Conservation (phyloP, 495 filamentous ascomycete species). For the Viridothelium virens region DNA sequence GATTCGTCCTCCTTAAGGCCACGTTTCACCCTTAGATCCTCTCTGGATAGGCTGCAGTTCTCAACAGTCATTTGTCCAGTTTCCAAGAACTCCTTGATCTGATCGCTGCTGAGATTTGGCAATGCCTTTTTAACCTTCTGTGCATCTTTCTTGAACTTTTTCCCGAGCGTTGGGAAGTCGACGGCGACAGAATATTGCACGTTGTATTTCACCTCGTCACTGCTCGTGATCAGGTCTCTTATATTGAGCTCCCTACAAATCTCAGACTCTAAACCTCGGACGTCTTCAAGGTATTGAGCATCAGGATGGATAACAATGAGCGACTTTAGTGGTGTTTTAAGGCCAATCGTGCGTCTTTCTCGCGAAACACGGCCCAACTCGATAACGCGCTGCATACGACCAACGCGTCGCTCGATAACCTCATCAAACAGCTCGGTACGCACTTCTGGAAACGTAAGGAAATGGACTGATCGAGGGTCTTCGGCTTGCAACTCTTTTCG, state of each 20-base stretch:
- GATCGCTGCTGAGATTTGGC: slow-evolving; percentile 64
- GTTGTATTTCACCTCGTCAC: slow-evolving; percentile 81
- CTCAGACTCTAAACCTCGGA: slow-evolving; percentile 74
- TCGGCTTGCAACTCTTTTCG: slow-evolving; percentile 53
- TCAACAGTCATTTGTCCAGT: slow-evolving; percentile 68
- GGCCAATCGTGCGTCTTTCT: slow-evolving; percentile 72
- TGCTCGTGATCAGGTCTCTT: slow-evolving; percentile 71
- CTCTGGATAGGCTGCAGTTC: slow-evolving; percentile 70
- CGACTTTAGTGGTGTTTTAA: slow-evolving; percentile 86
- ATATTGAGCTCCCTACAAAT: slow-evolving; percentile 90
- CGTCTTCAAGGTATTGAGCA: slow-evolving; percentile 72
- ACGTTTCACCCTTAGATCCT: slow-evolving; percentile 76
- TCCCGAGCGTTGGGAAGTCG: slow-evolving; percentile 89
- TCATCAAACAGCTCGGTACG: slow-evolving; percentile 80
- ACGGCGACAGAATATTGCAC: slow-evolving; percentile 82
- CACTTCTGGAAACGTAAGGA: slow-evolving; percentile 82
- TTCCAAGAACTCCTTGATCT: slow-evolving; percentile 66
- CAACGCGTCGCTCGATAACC: slow-evolving; percentile 75
- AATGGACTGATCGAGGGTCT: slow-evolving; percentile 83
- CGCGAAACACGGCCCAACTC: slow-evolving; percentile 78
- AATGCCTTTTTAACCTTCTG: slow-evolving; percentile 85
- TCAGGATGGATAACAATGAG: slow-evolving; percentile 86
- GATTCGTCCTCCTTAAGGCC: slow-evolving; percentile 61
- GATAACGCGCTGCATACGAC: slow-evolving; percentile 91
- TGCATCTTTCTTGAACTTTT: slow-evolving; percentile 93